phyloP scores from a whole-genome alignment of 139 green algal genomes.

The Picochlorum sp. region DNA sequence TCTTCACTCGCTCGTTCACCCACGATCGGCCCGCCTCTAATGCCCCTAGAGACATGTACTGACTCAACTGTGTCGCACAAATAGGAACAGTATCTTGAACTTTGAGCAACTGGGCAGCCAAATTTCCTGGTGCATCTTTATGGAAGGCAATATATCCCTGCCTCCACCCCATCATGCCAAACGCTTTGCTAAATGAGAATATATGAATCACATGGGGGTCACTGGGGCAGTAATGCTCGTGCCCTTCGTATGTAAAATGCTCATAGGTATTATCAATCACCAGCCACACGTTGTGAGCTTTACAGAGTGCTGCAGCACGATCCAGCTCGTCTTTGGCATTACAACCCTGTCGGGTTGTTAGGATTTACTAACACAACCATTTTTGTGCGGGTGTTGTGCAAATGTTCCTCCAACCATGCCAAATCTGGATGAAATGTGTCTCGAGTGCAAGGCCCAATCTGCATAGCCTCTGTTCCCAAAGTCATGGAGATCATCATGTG shows the following conservation, averaged over 20 bases:
- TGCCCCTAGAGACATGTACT: conserved; percentile 60
- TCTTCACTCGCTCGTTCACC: conserved; percentile 36
- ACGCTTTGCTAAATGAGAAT: conserved; percentile 83
- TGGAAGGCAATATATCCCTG: conserved; percentile 75
- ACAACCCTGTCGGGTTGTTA: conserved; percentile 82
- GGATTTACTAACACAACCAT: conserved; percentile 81
- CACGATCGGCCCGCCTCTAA: conserved; percentile 45
- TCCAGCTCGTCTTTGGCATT: conserved; percentile 53
- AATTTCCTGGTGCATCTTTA: conserved; percentile 8
- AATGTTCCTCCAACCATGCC: conserved; percentile 42
- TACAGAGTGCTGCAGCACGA: conserved; percentile 45
- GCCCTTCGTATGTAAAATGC: conserved; percentile 71
- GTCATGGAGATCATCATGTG: conserved; percentile 75
- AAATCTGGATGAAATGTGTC: conserved; percentile 44
- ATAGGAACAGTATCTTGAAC: conserved; percentile 90
- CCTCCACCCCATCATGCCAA: conserved; percentile 84
- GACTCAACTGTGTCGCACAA: conserved; percentile 66
- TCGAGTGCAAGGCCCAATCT: conserved; percentile 33
- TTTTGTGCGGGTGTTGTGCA: conserved; percentile 23
- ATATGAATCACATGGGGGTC: conserved; percentile 71
- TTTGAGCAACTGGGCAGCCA: conserved; percentile 61
- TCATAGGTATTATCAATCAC: conserved; percentile 94
- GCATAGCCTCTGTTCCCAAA: conserved; percentile 33
- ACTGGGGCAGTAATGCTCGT: conserved; percentile 45
- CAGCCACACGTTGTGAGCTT: conserved; percentile 61